Percentiles rank a stretch among this genome's conserved stretches.
Evolutionary conservation across 2,329 filamentous ascomycete genomes (phyloP).

Genomic region (Acrocalymma vagum): DNA sequence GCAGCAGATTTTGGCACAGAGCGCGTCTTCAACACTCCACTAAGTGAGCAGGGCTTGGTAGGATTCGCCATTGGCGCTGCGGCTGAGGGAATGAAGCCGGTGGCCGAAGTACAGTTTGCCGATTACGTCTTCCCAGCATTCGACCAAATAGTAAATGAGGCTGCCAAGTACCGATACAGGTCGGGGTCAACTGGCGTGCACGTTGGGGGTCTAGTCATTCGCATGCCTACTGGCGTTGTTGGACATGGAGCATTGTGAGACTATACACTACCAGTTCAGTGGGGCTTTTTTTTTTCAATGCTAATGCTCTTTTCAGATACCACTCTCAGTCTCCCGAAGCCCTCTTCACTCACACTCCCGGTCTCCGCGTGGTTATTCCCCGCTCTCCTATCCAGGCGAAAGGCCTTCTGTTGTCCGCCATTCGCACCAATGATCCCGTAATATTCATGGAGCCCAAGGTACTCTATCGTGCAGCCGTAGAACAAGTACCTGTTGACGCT

Average conservation of each 20-base stretch:
- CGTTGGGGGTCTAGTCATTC: conserved; percentile 81
- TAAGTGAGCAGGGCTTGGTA: conserved; percentile 93
- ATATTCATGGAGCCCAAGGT: conserved; percentile 96
- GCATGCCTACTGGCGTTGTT: conserved; percentile 91
- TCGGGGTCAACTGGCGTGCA: conserved; percentile 62
- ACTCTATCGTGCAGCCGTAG: conserved; percentile 87
- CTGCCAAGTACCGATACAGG: conserved; percentile 85
- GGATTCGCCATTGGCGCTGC: conserved; percentile 93
- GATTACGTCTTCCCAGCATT: conserved; percentile 95
- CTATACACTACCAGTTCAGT: no score
- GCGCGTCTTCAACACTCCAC: conserved; percentile 93
- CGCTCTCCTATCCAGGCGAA: conserved; percentile 89
- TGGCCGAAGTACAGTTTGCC: conserved; percentile 95
- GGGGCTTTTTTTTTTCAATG: background rate
- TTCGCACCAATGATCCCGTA: conserved; percentile 81
- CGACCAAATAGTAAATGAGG: conserved; percentile 93
- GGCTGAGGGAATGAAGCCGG: conserved; percentile 88
- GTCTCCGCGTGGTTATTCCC: conserved; percentile 84
- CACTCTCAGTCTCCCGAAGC: conserved; percentile 91
- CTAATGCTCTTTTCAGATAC: conserved; percentile 58
- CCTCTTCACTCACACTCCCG: conserved; percentile 88
- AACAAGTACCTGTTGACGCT: conserved; percentile 83
- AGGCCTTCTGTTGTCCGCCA: conserved; percentile 80
- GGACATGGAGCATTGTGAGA: conserved; percentile 81
- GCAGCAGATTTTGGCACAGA: conserved; percentile 86